These are phyloP conservation scores for Cyphellophora attinorum DNA, from an alignment of 2,329 filamentous ascomycete species.

Conservation along the genomic window DNA sequence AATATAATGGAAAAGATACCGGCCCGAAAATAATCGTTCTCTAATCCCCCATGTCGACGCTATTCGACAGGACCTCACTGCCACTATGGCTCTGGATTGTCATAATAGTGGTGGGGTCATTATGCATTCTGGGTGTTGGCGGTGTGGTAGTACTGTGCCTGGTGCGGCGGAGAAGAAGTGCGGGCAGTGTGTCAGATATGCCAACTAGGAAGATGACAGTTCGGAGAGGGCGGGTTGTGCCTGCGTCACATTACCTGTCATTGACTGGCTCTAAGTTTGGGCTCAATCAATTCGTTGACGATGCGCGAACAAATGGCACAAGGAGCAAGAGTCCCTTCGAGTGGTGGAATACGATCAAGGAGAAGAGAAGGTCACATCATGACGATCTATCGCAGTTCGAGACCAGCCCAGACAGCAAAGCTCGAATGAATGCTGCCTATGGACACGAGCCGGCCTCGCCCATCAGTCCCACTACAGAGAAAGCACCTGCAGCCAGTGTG, in stretches of 20 bases:
- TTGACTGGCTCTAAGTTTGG: constrained; percentile 20
- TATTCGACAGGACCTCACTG: constrained; percentile 13
- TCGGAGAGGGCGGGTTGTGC: constrained; percentile 17
- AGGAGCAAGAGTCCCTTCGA: constrained; percentile 18
- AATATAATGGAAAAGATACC: neutral
- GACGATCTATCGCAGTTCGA: neutral
- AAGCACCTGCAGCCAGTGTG: too few species aligned
- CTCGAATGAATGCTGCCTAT: too few species aligned
- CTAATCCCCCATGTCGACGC: constrained; percentile 13
- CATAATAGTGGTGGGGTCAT: constrained; percentile 15
- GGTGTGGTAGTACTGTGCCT: constrained; percentile 10
- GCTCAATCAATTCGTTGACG: constrained; percentile 17
- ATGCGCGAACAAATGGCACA: constrained; percentile 13
- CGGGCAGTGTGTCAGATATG: constrained; percentile 5
- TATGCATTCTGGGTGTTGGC: constrained; percentile 5
- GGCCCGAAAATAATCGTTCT: neutral
- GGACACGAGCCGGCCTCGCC: too few species aligned
- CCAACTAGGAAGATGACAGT: constrained; percentile 17
- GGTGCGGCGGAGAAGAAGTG: constrained; percentile 7
- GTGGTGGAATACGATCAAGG: constrained; percentile 18
- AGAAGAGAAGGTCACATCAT: constrained; percentile 4
- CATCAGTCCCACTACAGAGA: too few species aligned
- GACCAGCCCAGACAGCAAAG: neutral
- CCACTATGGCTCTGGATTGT: constrained; percentile 18
- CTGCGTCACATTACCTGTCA: constrained; percentile 17